Percentiles rank a stretch among this genome's conserved stretches.
phyloP scores from a whole-genome alignment of 345 rosid species.

The thale cress (Arabidopsis thaliana) region TAIR10.1 NC_003074.8:2754001-2754500 shows the following conservation, averaged over 20 bases:
- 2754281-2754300: constrained; percentile 56
- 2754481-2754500: constrained; percentile 46
- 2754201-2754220: constrained; percentile 66
- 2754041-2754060: constrained; percentile 68
- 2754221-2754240: constrained; percentile 87
- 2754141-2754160: constrained; percentile 65
- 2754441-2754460: constrained; percentile 51
- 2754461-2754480: constrained; percentile 55
- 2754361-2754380: constrained; percentile 45
- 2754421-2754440: constrained; percentile 60
- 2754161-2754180: constrained; percentile 58
- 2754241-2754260: constrained; percentile 64
- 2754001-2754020: constrained; percentile 59
- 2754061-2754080: constrained; percentile 52
- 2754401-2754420: constrained; percentile 42
- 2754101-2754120: constrained; percentile 45
- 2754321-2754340: constrained; percentile 66
- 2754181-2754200: constrained; percentile 67
- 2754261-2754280: constrained; percentile 43
- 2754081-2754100: constrained; percentile 76
- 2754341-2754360: constrained; percentile 56
- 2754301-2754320: constrained; percentile 68
- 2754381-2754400: constrained; percentile 52
- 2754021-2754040: constrained; percentile 81
- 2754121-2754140: constrained; percentile 70